Conservation (phyloP, 2,329 filamentous ascomycete genomes). For the Sporothrix variecibatus region DNA sequence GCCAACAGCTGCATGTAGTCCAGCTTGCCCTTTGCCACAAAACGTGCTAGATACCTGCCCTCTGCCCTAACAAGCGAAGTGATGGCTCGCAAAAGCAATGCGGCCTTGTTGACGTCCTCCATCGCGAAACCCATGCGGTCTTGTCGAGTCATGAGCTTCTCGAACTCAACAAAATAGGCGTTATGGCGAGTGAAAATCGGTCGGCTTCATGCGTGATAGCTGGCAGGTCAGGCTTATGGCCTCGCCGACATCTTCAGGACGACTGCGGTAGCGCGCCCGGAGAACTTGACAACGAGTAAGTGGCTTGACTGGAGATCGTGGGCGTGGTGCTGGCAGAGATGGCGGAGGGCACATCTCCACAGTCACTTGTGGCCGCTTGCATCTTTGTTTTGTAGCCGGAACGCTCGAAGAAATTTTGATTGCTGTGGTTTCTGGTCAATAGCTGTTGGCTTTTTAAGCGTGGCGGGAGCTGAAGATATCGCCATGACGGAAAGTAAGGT, state of each 20-base stretch:
- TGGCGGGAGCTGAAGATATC: too few relatives aligned
- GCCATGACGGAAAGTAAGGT: neutral
- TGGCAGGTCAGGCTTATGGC: neutral
- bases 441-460: too few relatives aligned
- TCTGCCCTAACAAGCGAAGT: neutral
- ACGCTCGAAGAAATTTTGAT: too few relatives aligned
- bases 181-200: neutral
- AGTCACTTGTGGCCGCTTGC: too few relatives aligned
- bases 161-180: neutral
- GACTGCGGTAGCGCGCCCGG: neutral
- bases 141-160: neutral
- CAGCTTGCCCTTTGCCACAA: neutral
- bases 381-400: too few relatives aligned
- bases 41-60: neutral
- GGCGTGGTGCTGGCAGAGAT: neutral
- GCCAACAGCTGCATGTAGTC: neutral
- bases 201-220: neutral
- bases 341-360: too few relatives aligned
- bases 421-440: too few relatives aligned
- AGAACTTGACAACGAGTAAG: too few relatives aligned
- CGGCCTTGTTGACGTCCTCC: neutral
- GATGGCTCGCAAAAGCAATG: neutral
- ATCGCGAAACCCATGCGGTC: neutral
- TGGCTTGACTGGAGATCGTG: constrained; percentile 31
- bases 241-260: neutral